Base-by-base conservation (phyloP, 345 rosid genomes). In the Orychophragmus violaceus region DNA sequence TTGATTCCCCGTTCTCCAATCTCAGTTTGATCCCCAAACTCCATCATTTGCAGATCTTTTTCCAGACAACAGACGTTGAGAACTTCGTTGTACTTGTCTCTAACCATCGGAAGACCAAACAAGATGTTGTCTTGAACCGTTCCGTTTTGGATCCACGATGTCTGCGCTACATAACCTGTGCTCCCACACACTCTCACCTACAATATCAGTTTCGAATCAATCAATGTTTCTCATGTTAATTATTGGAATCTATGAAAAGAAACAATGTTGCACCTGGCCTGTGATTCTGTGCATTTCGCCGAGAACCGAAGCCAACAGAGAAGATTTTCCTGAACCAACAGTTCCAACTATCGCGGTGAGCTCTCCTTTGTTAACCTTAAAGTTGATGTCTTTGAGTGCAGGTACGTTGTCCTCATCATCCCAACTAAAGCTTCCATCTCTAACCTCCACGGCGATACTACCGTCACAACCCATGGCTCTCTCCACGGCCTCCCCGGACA, bases 1-100 rank as follows among this genome's bases (percentile, higher is more conserved):
- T 93, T 90, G 73, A 93, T 93, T 37, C 98, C 97, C 0, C 96
- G 90, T 76, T 93, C 98, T 41, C 98, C 98, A 12, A 93, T 93
- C 78, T 88, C 97, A 17, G 98, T 90, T 68, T 85, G 90, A 62
- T 93, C 98, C 24, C 98, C 97, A 72, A 62, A 83, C 75, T 93
- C 97, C 98, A 93, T 90, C 98, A 88, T 86, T 62, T 88, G 86
- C 74, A 93, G 44, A 69, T 93, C 98, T 70, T 85, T 88, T 67
- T 85, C 91, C 65, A 93, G 73, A 76, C 87, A 74, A 76, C 97
- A 93, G 3, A 85, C 94, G 79, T 81, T 84, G 41, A 93, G 48
- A 39, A 74, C 94, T 74, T 93, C 84, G 17, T 52, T 70, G 68
- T 93, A 93, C 62, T 76, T 84, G 12, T 72, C 80, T 49, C 41